A percentile compares a stretch with the other conserved stretches of the same genome.
Conservation (phyloP, 768 basidiomycete species). For the Pleurotus pulmonarius region DNA sequence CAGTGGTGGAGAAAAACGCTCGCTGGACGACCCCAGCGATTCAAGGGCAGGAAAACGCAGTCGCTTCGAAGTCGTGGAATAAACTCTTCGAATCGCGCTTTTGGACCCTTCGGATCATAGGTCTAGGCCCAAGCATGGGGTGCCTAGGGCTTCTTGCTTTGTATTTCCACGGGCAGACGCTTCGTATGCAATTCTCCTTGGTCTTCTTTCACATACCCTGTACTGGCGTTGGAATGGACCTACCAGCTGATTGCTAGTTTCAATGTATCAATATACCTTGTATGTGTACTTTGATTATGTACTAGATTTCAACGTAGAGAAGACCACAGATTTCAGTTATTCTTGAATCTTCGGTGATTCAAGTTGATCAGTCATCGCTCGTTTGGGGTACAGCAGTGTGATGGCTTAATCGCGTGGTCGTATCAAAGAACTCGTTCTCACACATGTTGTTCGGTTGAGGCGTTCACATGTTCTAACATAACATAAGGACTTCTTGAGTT, state of each 20-base stretch:
- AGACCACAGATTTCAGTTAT: not conserved
- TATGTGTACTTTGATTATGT: not conserved
- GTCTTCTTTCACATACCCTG: conserved; percentile 1
- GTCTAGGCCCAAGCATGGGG: no score
- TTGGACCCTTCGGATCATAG: no score
- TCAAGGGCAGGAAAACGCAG: conserved; percentile 52
- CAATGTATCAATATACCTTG: conserved; percentile 6
- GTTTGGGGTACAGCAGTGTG: no score
- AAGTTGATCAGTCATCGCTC: no score
- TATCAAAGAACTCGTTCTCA: no score
- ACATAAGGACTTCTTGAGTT: no score
- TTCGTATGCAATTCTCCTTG: not conserved
- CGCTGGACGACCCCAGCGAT: conserved; percentile 31
- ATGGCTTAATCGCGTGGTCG: no score
- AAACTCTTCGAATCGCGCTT: conserved; percentile 13
- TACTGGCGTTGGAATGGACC: not conserved
- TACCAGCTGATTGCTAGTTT: not conserved
- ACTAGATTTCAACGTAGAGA: not conserved
- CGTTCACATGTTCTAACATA: no score
- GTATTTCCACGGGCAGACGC: not conserved
- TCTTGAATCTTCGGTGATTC: not conserved
- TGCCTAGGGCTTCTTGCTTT: not conserved
- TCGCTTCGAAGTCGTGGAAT: conserved; percentile 61
- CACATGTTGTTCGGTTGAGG: no score
- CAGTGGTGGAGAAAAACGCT: conserved; percentile 26